Evolutionary conservation across 208 protist genomes (phyloP), one percentile per base, ranked within the genome.

Genomic region (Crithidia brevicula): DNA sequence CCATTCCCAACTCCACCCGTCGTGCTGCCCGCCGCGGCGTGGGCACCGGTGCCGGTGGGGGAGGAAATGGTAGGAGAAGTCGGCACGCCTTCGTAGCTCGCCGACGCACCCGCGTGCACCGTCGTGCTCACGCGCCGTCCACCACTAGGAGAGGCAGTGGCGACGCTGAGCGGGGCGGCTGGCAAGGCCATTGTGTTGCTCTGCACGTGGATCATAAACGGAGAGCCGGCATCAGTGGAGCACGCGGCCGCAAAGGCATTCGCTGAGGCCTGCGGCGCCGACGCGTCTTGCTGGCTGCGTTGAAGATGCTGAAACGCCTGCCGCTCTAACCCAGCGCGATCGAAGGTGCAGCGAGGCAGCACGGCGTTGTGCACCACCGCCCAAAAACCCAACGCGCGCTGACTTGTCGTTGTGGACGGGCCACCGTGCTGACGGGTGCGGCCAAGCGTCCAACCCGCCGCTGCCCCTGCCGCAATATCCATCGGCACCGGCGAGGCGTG

Each of bases 141-240:
- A n/a, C n/a, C n/a, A n/a, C n/a, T n/a, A n/a, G n/a, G n/a, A n/a
- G n/a, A n/a, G n/a, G n/a, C n/a, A n/a, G n/a, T 15, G 36, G 58
- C 11, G 42, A 40, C 27, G 46, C 45, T 45, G 28, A 54, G 31
- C n/a, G 54, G 5, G 15, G 42, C 53, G 36, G 33, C 22, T 7
- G 57, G 65, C 10, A 77, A 49, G 20, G 70, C 70, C 65, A 74
- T 62, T 18, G 58, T 51, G 56, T 36, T 74, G 42, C 76, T 76
- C 53, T 67, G 70, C 36, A 77, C 71, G 46, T 72, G 76, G 30
- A 77, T 56, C 28, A 53, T 71, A 34, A 67, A 68, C 27, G 64
- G 46, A 15, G 54, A 65, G 23, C 31, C 33, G 22, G 13, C 56
- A 31, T 69, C 30, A 1, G 52, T 27, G 53, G 25, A 16, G 31